These are phyloP conservation scores for Dioscorea dumetorum DNA, from an alignment of 106 monocot species.

Conservation along the genomic window DNA sequence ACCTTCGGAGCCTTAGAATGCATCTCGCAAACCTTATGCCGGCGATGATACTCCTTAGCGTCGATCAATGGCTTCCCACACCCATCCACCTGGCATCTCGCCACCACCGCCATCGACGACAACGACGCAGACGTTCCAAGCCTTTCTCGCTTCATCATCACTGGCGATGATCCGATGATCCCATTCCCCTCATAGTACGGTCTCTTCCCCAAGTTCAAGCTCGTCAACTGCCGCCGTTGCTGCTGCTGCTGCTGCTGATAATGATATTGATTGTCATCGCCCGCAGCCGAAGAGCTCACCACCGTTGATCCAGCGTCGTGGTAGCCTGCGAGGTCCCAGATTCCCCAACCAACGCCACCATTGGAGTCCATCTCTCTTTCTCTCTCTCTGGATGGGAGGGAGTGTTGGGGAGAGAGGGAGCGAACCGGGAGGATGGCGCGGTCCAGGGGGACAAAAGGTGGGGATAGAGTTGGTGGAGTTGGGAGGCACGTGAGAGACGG, in stretches of 20 bases:
- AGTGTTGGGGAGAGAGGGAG: not conserved
- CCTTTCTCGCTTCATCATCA: constrained; percentile 13
- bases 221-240: constrained; percentile 24
- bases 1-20: constrained; percentile 71
- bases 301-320: not conserved
- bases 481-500: constrained; percentile 11
- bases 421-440: too few relatives aligned
- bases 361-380: not conserved
- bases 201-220: constrained; percentile 75
- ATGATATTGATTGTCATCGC: too few relatives aligned
- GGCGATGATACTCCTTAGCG: constrained; percentile 60
- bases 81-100: constrained; percentile 70
- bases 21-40: constrained; percentile 72
- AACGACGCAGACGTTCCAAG: not conserved
- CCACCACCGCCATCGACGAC: constrained; percentile 6
- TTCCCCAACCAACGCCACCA: not conserved
- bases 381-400: not conserved
- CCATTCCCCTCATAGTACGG: constrained; percentile 34
- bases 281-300: not conserved
- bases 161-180: not conserved
- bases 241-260: not conserved
- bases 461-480: not conserved
- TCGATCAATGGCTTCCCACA: constrained; percentile 38
- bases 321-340: not conserved
- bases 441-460: not conserved